These are phyloP conservation scores for Seminavis robusta DNA, from an alignment of 108 stramenopile species.

Conservation along the genomic window DNA sequence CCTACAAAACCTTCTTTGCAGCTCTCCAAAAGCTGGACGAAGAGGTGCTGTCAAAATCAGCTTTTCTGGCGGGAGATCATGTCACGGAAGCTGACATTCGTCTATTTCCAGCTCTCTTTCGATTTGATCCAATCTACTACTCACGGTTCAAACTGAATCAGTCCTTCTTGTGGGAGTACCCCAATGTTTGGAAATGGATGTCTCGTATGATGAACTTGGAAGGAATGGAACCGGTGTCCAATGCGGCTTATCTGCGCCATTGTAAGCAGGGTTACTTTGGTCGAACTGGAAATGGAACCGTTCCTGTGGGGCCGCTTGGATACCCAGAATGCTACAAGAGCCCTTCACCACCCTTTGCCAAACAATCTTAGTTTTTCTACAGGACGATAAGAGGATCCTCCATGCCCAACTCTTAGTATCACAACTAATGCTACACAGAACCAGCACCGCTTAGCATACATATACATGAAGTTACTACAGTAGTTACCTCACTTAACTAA, in stretches of 20 bases:
- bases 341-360: no score
- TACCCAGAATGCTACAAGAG: conserved; percentile 37
- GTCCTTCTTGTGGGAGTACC: conserved; percentile 43
- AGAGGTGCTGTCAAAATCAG: conserved; percentile 43
- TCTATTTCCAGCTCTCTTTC: conserved; percentile 77
- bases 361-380: no score
- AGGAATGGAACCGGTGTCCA: conserved; percentile 31
- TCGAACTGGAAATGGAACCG: conserved; percentile 36
- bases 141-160: conserved; percentile 83
- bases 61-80: conserved; percentile 52
- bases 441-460: no score
- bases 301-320: conserved; percentile 33
- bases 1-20: conserved; percentile 66
- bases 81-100: conserved; percentile 90
- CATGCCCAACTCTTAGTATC: no score
- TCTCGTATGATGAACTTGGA: conserved; percentile 22
- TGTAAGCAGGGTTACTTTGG: conserved; percentile 54
- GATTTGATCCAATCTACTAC: conserved; percentile 89
- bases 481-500: no score
- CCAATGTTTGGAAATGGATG: conserved; percentile 64
- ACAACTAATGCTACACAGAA: no score
- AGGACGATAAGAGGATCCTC: no score
- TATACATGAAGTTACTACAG: no score
- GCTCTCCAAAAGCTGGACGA: conserved; percentile 74
- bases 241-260: conserved; percentile 30